Percentiles rank a stretch among this genome's conserved stretches.
phyloP scores from a whole-genome alignment of 768 basidiomycete species.

The Hygrocybe coccinea region DNA sequence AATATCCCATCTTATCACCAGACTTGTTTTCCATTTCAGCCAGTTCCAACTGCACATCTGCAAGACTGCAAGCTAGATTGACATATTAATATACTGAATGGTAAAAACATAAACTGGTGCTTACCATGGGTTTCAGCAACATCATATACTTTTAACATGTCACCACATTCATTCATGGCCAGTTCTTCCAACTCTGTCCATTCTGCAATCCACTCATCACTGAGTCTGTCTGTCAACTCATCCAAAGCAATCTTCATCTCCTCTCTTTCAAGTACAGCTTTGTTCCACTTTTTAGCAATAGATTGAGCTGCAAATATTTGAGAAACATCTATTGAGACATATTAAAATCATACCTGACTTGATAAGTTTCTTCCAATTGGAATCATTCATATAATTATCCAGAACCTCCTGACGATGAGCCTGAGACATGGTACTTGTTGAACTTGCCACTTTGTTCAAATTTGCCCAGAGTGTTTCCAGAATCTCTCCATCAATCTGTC shows the following conservation, averaged over 20 bases:
- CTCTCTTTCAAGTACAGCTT: too few species aligned
- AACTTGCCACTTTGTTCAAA: slow-evolving; percentile 20
- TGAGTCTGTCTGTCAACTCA: not conserved
- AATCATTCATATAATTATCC: slow-evolving; percentile 34
- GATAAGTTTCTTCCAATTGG: slow-evolving; percentile 32
- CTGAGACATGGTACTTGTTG: slow-evolving; percentile 30
- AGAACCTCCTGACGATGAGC: slow-evolving; percentile 28
- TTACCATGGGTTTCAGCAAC: not conserved
- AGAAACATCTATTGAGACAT: not conserved
- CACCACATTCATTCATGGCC: not conserved
- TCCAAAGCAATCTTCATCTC: slow-evolving; percentile 1
- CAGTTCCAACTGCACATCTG: not conserved
- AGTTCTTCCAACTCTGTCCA: slow-evolving; percentile 2
- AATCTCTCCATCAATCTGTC: slow-evolving; percentile 32
- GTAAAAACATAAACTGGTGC: not conserved
- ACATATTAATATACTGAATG: not conserved
- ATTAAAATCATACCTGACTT: slow-evolving; percentile 15
- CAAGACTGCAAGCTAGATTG: not conserved
- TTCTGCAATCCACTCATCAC: not conserved
- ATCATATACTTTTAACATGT: slow-evolving; percentile 3
- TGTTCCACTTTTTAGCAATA: slow-evolving; percentile 8
- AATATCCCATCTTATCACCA: not conserved
- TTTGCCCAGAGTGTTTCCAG: slow-evolving; percentile 31
- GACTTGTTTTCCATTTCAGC: not conserved
- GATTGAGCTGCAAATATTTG: slow-evolving; percentile 11